phyloP scores from a whole-genome alignment of 495 filamentous ascomycete genomes.

The Talaromyces proteolyticus region DNA sequence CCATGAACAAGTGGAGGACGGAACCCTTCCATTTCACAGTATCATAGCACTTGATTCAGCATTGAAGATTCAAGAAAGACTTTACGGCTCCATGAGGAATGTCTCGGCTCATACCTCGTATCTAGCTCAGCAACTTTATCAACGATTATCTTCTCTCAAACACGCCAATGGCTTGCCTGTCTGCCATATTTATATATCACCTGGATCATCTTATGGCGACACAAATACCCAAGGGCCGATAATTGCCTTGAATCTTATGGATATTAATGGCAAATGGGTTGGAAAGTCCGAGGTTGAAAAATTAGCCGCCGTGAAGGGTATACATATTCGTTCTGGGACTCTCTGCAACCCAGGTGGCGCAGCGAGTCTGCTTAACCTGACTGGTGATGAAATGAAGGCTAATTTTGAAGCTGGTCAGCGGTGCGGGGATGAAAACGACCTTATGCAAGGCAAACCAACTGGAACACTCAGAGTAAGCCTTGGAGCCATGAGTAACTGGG shows the following conservation, averaged over 20 bases:
- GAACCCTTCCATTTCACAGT: conserved; percentile 81
- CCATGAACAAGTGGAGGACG: conserved; percentile 82
- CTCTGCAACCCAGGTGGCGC: conserved; percentile 91
- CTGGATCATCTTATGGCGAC: conserved; percentile 22
- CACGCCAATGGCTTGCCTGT: conserved; percentile 65
- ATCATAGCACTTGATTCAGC: conserved; percentile 77
- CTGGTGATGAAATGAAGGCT: conserved; percentile 69
- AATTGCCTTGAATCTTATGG: conserved; percentile 76
- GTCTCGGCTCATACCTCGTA: conserved; percentile 71
- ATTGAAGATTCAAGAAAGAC: conserved; percentile 56
- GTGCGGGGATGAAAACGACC: conserved; percentile 73
- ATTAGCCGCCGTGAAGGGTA: conserved; percentile 66
- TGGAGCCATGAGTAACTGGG: conserved; percentile 78
- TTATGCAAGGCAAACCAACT: conserved; percentile 77
- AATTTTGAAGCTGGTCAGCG: conserved; percentile 78
- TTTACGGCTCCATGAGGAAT: conserved; percentile 65
- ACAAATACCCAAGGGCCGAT: conserved; percentile 63
- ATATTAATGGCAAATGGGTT: conserved; percentile 62
- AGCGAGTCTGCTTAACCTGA: conserved; percentile 58
- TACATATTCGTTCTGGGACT: conserved; percentile 80
- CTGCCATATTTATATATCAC: conserved; percentile 59
- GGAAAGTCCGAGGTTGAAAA: conserved; percentile 81
- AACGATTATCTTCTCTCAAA: conserved; percentile 49
- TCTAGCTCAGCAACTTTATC: conserved; percentile 53
- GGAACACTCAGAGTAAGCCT: conserved; percentile 81